Base-by-base conservation (phyloP, 208 protist species). In the Acanthamoeba healyi region DNA sequence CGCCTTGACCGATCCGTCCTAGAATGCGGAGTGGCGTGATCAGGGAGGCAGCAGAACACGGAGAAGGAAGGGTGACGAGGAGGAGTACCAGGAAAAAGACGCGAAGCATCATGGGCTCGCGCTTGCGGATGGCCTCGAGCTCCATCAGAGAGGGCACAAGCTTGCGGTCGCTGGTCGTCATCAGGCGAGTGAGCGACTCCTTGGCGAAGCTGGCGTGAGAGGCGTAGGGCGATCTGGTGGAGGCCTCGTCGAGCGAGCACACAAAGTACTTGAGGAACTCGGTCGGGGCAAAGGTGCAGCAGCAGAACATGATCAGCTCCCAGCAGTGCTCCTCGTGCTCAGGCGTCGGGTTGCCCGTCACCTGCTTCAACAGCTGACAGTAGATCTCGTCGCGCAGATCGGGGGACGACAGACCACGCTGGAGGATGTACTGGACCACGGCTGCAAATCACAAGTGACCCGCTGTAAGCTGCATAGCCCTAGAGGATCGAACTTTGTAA, bases 21-120 rank as follows among this genome's bases (percentile, higher is more conserved):
- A 29, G 54, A 61, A 61, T 22, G 54, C 10, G 54, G 19, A 26
- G 54, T 61, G 15, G 15, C 0, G 9, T 9, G 2, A 7, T 61
- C 22, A 61, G 54, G 54, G 10, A 29, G 22, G 19, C 54, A 15
- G 34, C 24, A 0, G 40, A 0, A n/a, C 1, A 22, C 3, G 17
- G 38, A 9, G 1, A 46, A 44, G 17, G 15, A 22, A 3, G n/a
- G 0, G 40, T 38, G n/a, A n/a, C n/a, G n/a, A n/a, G n/a, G n/a
- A n/a, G n/a, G n/a, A n/a, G 4, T 82, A 82, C 72, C 89, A 93
- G 58, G 65, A 93, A 84, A 44, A 93, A 93, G 7, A 93, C 89
- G 42, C 89, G 40, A 17, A 56, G 49, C 40, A 93, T 40, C 44
- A 93, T 93, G 34, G 46, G 56, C 89, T 93, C 89, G 19, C 58